These are phyloP conservation scores for Colletotrichum viniferum DNA, from an alignment of 2,329 filamentous ascomycete species.

Conservation along the genomic window DNA sequence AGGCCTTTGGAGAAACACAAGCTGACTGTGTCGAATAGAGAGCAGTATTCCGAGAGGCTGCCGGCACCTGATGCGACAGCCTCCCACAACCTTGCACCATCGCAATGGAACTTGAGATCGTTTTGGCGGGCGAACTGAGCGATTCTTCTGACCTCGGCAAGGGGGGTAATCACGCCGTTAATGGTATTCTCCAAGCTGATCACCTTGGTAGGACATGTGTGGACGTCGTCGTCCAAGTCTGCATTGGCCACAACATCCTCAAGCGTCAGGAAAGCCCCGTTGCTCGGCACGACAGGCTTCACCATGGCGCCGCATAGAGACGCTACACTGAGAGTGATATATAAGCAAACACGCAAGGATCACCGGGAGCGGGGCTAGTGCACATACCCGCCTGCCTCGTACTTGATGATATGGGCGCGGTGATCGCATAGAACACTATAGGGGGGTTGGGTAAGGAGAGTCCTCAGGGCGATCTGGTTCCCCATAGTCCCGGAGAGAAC, in stretches of 20 bases:
- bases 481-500: slow-evolving; percentile 94
- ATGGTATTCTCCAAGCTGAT: slow-evolving; percentile 89
- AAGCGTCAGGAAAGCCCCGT: slow-evolving; percentile 75
- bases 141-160: slow-evolving; percentile 73
- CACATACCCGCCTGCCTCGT: slow-evolving; percentile 64
- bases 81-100: slow-evolving; percentile 84
- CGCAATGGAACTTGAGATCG: slow-evolving; percentile 73
- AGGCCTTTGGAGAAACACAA: slow-evolving; percentile 85
- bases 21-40: slow-evolving; percentile 74
- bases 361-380: not conserved
- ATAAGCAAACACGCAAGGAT: not conserved
- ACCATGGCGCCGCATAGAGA: slow-evolving; percentile 74
- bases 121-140: slow-evolving; percentile 69
- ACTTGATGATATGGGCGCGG: slow-evolving; percentile 76
- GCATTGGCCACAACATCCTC: slow-evolving; percentile 74
- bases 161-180: slow-evolving; percentile 77
- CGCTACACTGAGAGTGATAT: slow-evolving; percentile 62
- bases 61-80: slow-evolving; percentile 74
- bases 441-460: slow-evolving; percentile 79
- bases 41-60: slow-evolving; percentile 68
- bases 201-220: slow-evolving; percentile 79
- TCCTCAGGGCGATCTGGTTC: slow-evolving; percentile 83
- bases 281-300: slow-evolving; percentile 68
- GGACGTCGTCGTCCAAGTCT: slow-evolving; percentile 71
- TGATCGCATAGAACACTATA: slow-evolving; percentile 81